Percentiles rank a stretch among this genome's conserved stretches.
Evolutionary conservation across 148 eudicot genomes (phyloP).

Genomic region (Camellia sinensis): DNA sequence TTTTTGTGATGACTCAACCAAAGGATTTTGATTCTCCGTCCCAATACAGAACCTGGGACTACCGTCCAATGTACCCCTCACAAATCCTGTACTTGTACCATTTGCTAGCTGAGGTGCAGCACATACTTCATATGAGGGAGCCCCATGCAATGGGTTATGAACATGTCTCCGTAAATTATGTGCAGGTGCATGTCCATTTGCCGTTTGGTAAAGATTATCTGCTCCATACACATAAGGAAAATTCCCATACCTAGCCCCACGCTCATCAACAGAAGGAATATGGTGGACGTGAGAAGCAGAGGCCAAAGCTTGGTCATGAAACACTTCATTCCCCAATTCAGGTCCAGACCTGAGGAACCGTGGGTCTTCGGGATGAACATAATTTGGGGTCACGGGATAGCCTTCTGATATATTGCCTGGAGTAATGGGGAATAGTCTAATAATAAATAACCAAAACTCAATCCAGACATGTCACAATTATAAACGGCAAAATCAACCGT

Average conservation of each 20-base stretch:
- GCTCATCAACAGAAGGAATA: conserved; percentile 52
- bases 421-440: conserved; percentile 37
- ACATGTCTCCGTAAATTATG: conserved; percentile 57
- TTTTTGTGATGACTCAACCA: conserved; percentile 59
- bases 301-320: conserved; percentile 50
- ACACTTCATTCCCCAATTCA: conserved; percentile 54
- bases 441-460: too few species aligned
- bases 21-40: conserved; percentile 51
- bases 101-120: conserved; percentile 46
- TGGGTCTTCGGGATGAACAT: conserved; percentile 55
- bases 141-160: conserved; percentile 45
- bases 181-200: conserved; percentile 51
- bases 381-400: conserved; percentile 34
- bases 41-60: conserved; percentile 56
- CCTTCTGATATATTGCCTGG: conserved; percentile 41
- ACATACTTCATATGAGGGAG: conserved; percentile 47
- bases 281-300: conserved; percentile 55
- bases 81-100: conserved; percentile 41
- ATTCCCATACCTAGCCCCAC: conserved; percentile 44
- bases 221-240: conserved; percentile 56
- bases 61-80: conserved; percentile 45
- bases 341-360: conserved; percentile 46
- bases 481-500: too few species aligned
- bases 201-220: conserved; percentile 49
- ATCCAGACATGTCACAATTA: too few species aligned